Percentiles rank a stretch among this genome's conserved stretches.
These are phyloP conservation scores for Globisporangium carolinianum DNA, from an alignment of 352 stramenopile genomes.

Conservation along the genomic window DNA sequence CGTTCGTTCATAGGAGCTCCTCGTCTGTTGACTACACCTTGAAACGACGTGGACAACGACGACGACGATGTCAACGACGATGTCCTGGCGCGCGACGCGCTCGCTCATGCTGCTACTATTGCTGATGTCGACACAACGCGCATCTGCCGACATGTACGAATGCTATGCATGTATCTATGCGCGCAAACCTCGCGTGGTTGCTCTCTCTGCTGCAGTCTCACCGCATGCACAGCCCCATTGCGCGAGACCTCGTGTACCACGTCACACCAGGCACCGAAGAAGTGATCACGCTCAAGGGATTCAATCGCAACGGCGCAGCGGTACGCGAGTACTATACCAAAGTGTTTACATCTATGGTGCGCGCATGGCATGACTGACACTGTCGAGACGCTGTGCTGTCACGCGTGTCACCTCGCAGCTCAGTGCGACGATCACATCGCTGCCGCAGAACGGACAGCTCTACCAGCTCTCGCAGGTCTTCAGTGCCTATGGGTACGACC, in stretches of 20 bases:
- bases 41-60: too few relatives aligned
- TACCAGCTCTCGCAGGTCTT: conserved; percentile 89
- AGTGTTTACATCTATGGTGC: not conserved
- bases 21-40: too few relatives aligned
- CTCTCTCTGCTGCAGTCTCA: too few relatives aligned
- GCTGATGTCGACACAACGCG: too few relatives aligned
- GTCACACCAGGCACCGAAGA: conserved; percentile 63
- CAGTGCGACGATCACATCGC: conserved; percentile 69
- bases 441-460: conserved; percentile 73
- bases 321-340: conserved; percentile 12
- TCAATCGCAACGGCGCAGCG: conserved; percentile 47
- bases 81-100: too few relatives aligned
- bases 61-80: too few relatives aligned
- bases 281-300: conserved; percentile 78
- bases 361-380: not conserved
- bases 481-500: conserved; percentile 84
- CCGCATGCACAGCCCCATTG: conserved; percentile 30
- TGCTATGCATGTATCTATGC: not conserved
- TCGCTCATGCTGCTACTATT: too few relatives aligned
- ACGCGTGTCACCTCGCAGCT: conserved; percentile 25
- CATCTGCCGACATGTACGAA: conserved; percentile 1
- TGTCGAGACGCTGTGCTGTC: not conserved
- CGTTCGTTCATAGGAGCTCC: too few relatives aligned
- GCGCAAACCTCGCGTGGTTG: not conserved
- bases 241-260: conserved; percentile 67